These are phyloP conservation scores for Solanum corneliomulleri DNA, from an alignment of 257 asterid species.

Conservation along the genomic window DNA sequence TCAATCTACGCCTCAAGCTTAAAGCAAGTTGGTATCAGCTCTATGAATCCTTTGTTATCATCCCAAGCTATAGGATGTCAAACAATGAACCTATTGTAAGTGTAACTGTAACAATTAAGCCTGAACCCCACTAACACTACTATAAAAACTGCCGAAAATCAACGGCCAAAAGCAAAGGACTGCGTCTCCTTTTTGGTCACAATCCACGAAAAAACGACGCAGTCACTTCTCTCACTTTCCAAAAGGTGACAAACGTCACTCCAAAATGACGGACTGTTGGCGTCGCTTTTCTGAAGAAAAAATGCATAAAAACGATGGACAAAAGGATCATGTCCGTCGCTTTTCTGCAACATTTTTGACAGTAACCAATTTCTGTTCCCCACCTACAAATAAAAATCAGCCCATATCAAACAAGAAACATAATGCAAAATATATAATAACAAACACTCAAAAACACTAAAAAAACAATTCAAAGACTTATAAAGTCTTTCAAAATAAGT, in stretches of 20 bases:
- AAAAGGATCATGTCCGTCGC: neutral
- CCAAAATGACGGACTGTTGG: neutral
- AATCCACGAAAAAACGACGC: too few relatives aligned
- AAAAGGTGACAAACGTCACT: neutral
- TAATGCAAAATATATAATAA: too few relatives aligned
- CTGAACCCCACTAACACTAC: too few relatives aligned
- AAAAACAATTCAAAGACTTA: too few relatives aligned
- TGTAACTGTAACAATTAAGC: neutral
- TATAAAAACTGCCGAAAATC: too few relatives aligned
- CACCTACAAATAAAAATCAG: too few relatives aligned
- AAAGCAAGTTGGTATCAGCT: neutral
- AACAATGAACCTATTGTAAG: neutral
- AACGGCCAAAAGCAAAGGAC: neutral
- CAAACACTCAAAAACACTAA: too few relatives aligned
- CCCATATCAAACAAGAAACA: too few relatives aligned
- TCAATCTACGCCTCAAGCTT: neutral
- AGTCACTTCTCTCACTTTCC: neutral
- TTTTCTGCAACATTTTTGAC: neutral
- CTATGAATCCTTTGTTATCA: neutral
- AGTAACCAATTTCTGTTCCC: too few relatives aligned
- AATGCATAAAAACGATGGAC: neutral
- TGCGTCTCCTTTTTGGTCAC: neutral
- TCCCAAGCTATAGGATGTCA: neutral
- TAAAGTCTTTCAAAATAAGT: too few relatives aligned
- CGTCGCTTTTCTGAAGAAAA: too few relatives aligned